Evolutionary conservation across 2,329 filamentous ascomycete genomes (phyloP), one percentile per base, ranked within the genome.

Genomic region (Apiospora aurea): DNA sequence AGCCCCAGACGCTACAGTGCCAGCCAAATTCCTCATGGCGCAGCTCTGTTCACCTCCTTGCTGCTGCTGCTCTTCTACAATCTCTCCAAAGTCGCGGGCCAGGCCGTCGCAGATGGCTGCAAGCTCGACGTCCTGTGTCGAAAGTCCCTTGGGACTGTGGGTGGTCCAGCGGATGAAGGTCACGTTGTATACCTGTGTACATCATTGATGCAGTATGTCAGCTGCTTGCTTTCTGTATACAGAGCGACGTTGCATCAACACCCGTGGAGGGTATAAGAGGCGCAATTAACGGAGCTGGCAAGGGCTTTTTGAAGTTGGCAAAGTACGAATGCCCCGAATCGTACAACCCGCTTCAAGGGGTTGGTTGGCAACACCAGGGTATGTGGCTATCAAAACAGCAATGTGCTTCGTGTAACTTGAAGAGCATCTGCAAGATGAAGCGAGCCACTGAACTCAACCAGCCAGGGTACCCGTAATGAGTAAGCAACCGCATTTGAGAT

Each of bases 81-180:
- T 76, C 79, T 92, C 91, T 47, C 89, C 89, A 78, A 90, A 87
- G 74, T 88, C 85, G 21, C 75, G 78, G 41, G 89, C 91, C 8
- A 90, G 80, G 34, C 83, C 79, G 79, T 94, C 92, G 77, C 92
- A 94, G 73, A 89, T 83, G 6, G 79, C 77, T 0, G 92, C 92
- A 80, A 94, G 86, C 49, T 84, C 77, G 41, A 92, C 81, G 78
- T 94, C 92, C 77, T 89, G 90, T 26, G 82, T 81, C 0, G 90
- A 92, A n/a, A 94, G 82, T 1, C 92, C 92, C 11, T 84, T 82
- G 0, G 91, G 92, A 72, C 83, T 87, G 79, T 94, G 92, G 1
- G 92, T 94, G 11, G 91, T 94, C 92, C 92, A 94, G 68, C 91
- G 88, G 74, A 94, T 89, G 76, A 90, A 90, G 0, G 89, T 89